Evolutionary conservation across 352 stramenopile genomes (phyloP).

Genomic region (Globisporangium orthogonon): DNA sequence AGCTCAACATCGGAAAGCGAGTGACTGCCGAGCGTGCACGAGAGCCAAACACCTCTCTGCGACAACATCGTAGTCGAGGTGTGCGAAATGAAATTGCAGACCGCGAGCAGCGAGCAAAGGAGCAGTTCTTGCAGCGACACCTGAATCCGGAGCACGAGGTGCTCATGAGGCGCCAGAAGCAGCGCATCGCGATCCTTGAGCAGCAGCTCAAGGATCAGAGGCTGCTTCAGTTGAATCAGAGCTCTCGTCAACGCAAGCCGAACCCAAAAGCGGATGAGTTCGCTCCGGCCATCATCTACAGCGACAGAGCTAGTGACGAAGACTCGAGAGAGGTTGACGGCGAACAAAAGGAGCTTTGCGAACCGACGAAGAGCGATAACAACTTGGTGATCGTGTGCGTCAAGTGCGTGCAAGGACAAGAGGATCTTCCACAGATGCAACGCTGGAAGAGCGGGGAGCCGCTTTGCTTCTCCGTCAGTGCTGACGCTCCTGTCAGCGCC

Average conservation of each 20-base stretch:
- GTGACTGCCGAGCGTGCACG: not conserved
- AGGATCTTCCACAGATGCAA: constrained; percentile 2
- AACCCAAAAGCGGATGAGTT: not conserved
- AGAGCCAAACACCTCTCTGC: not conserved
- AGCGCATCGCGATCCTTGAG: constrained; percentile 51
- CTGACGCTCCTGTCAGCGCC: not conserved
- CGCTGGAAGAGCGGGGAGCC: constrained; percentile 2
- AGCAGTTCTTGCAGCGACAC: constrained; percentile 8
- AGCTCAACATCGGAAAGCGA: not conserved
- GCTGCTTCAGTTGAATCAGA: constrained; percentile 26
- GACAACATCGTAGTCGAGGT: not conserved
- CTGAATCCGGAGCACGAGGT: constrained; percentile 13
- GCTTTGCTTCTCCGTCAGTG: constrained; percentile 3
- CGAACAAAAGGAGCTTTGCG: not conserved
- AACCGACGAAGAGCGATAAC: not conserved
- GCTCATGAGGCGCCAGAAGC: constrained; percentile 31
- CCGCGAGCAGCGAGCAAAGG: constrained; percentile 1
- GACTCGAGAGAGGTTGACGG: constrained; percentile 1
- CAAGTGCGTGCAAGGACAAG: constrained; percentile 13
- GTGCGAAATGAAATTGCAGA: constrained; percentile 2
- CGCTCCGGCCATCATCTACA: not conserved
- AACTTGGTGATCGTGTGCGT: constrained; percentile 8
- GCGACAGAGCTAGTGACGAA: not conserved
- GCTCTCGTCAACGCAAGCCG: constrained; percentile 1
- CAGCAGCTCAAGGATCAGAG: constrained; percentile 65